Conservation (phyloP, 768 basidiomycete species). For the Kwoniella sp. region DNA sequence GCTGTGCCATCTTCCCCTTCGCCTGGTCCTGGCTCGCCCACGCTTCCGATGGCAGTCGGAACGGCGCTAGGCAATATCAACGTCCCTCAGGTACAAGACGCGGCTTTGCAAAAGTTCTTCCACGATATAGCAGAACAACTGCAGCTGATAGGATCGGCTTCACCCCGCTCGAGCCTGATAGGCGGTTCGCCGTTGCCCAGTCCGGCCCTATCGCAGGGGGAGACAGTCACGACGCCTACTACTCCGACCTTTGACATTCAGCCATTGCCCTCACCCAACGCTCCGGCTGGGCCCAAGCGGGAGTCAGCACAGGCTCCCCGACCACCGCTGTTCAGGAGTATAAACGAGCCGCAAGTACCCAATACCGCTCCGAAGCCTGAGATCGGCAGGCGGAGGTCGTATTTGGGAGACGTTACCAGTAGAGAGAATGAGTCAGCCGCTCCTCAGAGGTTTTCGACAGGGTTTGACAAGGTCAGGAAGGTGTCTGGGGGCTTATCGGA, state of each 20-base stretch:
- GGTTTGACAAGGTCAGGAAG: constrained; percentile 12
- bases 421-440: constrained; percentile 10
- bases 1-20: constrained; percentile 20
- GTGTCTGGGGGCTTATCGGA: constrained; percentile 8
- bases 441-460: constrained; percentile 8
- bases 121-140: constrained; percentile 76
- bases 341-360: constrained; percentile 6
- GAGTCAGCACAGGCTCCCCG: background rate
- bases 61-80: constrained; percentile 49
- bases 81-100: constrained; percentile 67
- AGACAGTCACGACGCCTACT: constrained; percentile 17
- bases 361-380: constrained; percentile 12
- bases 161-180: constrained; percentile 25
- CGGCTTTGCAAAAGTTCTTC: constrained; percentile 74
- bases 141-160: constrained; percentile 60
- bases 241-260: constrained; percentile 5
- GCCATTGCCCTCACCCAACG: background rate
- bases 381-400: constrained; percentile 19
- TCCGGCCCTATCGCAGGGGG: constrained; percentile 20
- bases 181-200: constrained; percentile 1
- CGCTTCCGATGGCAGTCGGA: constrained; percentile 5
- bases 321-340: constrained; percentile 5
- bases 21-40: constrained; percentile 12
- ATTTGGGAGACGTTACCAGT: constrained; percentile 28
- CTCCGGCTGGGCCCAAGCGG: background rate